These are phyloP conservation scores for Colletotrichum orbiculare DNA, from an alignment of 2,329 filamentous ascomycete species.

Conservation along the genomic window DNA sequence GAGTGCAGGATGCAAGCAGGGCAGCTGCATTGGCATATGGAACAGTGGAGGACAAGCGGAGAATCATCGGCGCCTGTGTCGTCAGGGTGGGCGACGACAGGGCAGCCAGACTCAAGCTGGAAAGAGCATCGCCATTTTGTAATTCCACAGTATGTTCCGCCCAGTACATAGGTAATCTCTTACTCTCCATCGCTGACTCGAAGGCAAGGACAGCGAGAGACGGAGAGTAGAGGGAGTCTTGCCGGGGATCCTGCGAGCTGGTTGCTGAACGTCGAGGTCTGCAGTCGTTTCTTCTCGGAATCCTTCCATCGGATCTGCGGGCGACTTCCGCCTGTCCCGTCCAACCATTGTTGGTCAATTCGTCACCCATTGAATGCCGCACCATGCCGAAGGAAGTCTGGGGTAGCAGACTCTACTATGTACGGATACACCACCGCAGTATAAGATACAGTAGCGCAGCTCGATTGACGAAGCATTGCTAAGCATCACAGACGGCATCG, in stretches of 20 bases:
- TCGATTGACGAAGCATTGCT: too few species aligned
- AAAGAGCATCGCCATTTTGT: conserved; percentile 2
- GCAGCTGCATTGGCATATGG: not conserved
- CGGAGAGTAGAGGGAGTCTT: not conserved
- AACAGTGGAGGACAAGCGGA: not conserved
- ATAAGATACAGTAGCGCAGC: too few species aligned
- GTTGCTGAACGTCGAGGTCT: not conserved
- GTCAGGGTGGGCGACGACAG: conserved; percentile 9
- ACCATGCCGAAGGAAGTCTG: too few species aligned
- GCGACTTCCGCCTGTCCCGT: conserved; percentile 10
- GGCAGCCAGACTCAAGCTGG: too few species aligned
- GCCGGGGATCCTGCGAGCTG: not conserved
- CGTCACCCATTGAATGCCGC: not conserved
- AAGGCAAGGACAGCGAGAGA: conserved; percentile 3
- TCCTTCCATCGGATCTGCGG: conserved; percentile 4
- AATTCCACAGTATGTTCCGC: not conserved
- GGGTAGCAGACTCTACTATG: too few species aligned
- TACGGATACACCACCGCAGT: too few species aligned
- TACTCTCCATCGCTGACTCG: conserved; percentile 13
- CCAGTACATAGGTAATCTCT: too few species aligned
- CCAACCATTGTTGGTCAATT: not conserved
- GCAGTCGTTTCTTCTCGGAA: conserved; percentile 6
- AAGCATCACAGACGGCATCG: too few species aligned
- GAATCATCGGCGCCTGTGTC: conserved; percentile 12
- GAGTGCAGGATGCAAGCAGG: conserved; percentile 12